A percentile compares a stretch with the other conserved stretches of the same genome.
Conservation (phyloP, 768 basidiomycete species). For the Mycena alexandri region DNA sequence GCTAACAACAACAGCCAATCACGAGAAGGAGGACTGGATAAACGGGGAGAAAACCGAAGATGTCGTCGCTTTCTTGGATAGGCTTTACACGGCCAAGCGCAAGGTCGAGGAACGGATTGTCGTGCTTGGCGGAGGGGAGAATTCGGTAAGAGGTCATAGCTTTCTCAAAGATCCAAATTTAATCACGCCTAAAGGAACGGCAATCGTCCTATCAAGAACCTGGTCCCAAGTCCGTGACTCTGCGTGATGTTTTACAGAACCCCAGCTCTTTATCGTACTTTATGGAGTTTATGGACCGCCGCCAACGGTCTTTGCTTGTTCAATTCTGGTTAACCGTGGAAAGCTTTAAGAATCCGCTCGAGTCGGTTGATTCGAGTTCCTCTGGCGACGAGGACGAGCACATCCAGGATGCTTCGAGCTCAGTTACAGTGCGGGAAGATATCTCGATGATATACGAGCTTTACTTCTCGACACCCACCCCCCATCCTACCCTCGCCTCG, state of each 20-base stretch:
- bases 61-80: constrained; percentile 87
- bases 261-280: constrained; percentile 94
- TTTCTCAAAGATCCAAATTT: not conserved
- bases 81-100: constrained; percentile 90
- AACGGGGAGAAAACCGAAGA: constrained; percentile 88
- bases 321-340: constrained; percentile 99
- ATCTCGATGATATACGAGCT: constrained; percentile 90
- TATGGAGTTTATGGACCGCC: constrained; percentile 98
- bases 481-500: constrained; percentile 69
- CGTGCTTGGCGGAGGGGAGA: constrained; percentile 77
- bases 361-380: constrained; percentile 81
- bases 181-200: constrained; percentile 45
- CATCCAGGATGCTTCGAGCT: constrained; percentile 66
- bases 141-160: constrained; percentile 59
- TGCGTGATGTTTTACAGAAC: constrained; percentile 87
- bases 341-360: constrained; percentile 97
- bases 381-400: constrained; percentile 70
- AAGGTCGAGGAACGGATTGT: constrained; percentile 89
- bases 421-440: constrained; percentile 83
- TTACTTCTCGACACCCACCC: constrained; percentile 78
- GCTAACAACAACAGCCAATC: constrained; percentile 66
- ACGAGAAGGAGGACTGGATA: constrained; percentile 91
- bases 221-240: constrained; percentile 61
- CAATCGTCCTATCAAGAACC: constrained; percentile 58
- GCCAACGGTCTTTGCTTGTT: constrained; percentile 84